Evolutionary conservation across 192 early-diverging fungal genomes (phyloP), one percentile per base, ranked within the genome.

Genomic region (Pecoramyces ruminantium): DNA sequence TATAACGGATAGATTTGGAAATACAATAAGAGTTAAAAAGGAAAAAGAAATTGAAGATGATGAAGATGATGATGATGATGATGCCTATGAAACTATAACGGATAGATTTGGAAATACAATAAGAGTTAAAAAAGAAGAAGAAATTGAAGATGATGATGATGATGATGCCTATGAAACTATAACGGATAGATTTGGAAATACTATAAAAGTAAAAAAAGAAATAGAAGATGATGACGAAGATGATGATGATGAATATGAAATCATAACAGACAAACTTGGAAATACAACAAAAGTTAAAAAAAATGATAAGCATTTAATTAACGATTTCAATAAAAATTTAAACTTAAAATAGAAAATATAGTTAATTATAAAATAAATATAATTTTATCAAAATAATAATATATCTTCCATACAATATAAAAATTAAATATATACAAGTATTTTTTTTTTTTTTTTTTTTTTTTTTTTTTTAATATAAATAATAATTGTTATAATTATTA

Each of bases 31-130:
- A 29, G 38, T 29, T 29, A 38, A 30, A 8, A 40, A 78, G 5
- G 77, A n/a, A n/a, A n/a, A 67, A 18, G 42, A 77, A 38, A 29
- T 38, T 30, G 83, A 83, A 9, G 77, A 30, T 29, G 83, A 83
- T 14, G 82, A 83, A 0, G 80, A 81, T 16, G 15, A 84, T 27
- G 78, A 81, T n/a, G 78, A 81, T 34, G 30, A 34, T 28, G 80
- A 82, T 25, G 80, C 79, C 17, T 38, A 42, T 30, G 29, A 30
- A 21, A 77, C 78, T 25, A 80, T 78, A 27, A 77, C 83, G 1
- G 86, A 86, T 78, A 86, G 82, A 80, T 85, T 86, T 80, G 86
- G 86, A 30, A 86, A 86, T 79, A 83, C 85, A 0, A 81, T 38
- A 28, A 40, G n/a, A 29, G n/a, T 67, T 85, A 29, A 86, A 80